Base-by-base conservation (phyloP, 75 land plant species). In the Cupressus sempervirens region DNA sequence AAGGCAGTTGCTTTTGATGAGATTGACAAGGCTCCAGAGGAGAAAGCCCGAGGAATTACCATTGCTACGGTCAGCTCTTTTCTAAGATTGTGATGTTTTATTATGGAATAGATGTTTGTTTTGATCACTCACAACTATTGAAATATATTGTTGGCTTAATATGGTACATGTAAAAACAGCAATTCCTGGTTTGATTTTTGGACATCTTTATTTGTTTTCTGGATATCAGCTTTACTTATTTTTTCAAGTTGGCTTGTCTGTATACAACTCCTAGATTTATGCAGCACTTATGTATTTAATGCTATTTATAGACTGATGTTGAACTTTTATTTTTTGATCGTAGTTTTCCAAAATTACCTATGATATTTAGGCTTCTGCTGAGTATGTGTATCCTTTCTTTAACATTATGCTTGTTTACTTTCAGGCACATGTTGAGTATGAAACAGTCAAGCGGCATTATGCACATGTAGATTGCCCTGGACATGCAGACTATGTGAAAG, bases 401-500 rank as follows among this genome's bases (percentile, higher is more conserved):
- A 10, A 26, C 45, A 1, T 26, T 18, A 45, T 79, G 32, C 30
- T 26, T 45, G 32, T 36, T 79, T 79, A 82, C 83, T 84, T 85
- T 89, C 92, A 97, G 98, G 96, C 99, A 41, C 99, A 97, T 86
- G 99, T 97, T 16, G 99, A 97, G 87, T 97, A 97, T 86, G 99
- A 97, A 75, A 97, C 99, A 67, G 85, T 83, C 14, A 97, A 97
- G 86, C 87, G 98, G 45, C 99, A 97, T 54, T 95, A 97, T 92
- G 99, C 97, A 26, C 99, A 95, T 90, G 99, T 97, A 7, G 99
- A 97, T 86, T 96, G 99, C 81, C 98, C 98, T 14, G 99, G 99
- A 80, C 99, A 97, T 90, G 99, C 98, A 30, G 99, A 97, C 77
- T 97, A 97, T 94, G 98, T 97, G 29, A 97, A 97, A 88, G 97